Percentiles rank a stretch among this genome's conserved stretches.
phyloP scores from a whole-genome alignment of 2,329 filamentous ascomycete genomes.

The Cladobotryum protrusum region DNA sequence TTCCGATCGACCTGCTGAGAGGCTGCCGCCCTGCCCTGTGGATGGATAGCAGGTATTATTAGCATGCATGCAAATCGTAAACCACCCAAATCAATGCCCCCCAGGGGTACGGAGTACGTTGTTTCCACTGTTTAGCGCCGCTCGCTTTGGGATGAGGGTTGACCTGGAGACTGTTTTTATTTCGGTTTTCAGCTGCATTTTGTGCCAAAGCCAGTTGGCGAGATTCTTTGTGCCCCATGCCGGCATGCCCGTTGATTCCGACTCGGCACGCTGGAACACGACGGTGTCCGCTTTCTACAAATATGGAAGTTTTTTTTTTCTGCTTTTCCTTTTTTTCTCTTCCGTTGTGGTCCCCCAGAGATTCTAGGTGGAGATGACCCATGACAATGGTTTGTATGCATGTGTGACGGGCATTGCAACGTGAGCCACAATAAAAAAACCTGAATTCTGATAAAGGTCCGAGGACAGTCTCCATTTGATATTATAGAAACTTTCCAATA shows the following conservation, averaged over 20 bases:
- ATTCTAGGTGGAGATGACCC: background rate
- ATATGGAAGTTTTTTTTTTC: background rate
- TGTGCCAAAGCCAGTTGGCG: background rate
- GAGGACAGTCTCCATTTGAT: too few relatives aligned
- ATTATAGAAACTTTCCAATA: too few relatives aligned
- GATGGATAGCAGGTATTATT: slow-evolving; percentile 1
- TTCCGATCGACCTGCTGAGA: slow-evolving; percentile 3
- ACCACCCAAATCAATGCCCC: slow-evolving; percentile 4
- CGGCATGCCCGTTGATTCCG: slow-evolving; percentile 9
- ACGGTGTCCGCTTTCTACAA: background rate
- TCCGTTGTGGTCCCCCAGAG: background rate
- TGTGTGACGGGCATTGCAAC: background rate
- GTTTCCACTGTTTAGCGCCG: slow-evolving; percentile 8
- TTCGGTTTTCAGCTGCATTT: slow-evolving; percentile 6
- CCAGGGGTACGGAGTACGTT: slow-evolving; percentile 4
- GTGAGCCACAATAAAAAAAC: background rate
- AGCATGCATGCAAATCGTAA: slow-evolving; percentile 4
- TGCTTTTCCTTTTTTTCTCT: background rate
- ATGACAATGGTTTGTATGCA: background rate
- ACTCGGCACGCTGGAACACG: slow-evolving; percentile 4
- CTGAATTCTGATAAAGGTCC: background rate
- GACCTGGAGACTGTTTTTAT: slow-evolving; percentile 1
- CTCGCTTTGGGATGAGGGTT: slow-evolving; percentile 1
- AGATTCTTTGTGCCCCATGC: background rate
- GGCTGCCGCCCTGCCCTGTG: background rate